Evolutionary conservation across 306 rosid genomes (phyloP), one percentile per base, ranked within the genome.

Genomic region (Sophora flavescens): DNA sequence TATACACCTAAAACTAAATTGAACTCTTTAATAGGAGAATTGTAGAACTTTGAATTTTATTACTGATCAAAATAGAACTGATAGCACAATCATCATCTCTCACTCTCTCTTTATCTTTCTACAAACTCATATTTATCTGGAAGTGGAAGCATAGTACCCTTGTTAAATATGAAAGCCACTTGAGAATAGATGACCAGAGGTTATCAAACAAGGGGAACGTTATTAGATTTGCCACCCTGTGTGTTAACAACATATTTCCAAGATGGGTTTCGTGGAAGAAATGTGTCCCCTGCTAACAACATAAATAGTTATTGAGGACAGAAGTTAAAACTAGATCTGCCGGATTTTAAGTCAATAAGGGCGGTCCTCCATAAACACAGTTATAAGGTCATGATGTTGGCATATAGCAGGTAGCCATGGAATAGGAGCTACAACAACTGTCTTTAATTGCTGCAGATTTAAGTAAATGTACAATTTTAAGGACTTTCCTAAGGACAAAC

Each of bases 271-370:
- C 81, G 70, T 0, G 90, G 91, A 80, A 93, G 88, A 84, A 93
- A 93, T 11, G 97, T 91, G 69, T 90, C 97, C 97, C 97, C 97
- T 93, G 93, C 87, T 64, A 83, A 62, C 33, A 81, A 67, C 51
- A 70, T 26, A 28, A 63, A 56, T 6, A 51, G 68, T 53, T 63
- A 36, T 36, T 22, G 35, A 45, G 4, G 32, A 39, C 52, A 58
- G 22, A 60, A 77, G 6, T 33, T 42, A 44, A 57, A 30, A 8
- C 11, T 35, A 30, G 62, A 66, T 44, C n/a, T 14, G 32, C 58
- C 13, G 0, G 33, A n/a, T 73, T 42, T 63, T 30, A 59, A 58
- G 78, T 47, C 17, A 13, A 4, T 3, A 16, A 6, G 28, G 35
- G 50, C 61, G n/a, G 8, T 16, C 53, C 15, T 6, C 28, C 42